Evolutionary conservation across 129 eudicot genomes (phyloP).

Genomic region (Scalesia atractyloides): DNA sequence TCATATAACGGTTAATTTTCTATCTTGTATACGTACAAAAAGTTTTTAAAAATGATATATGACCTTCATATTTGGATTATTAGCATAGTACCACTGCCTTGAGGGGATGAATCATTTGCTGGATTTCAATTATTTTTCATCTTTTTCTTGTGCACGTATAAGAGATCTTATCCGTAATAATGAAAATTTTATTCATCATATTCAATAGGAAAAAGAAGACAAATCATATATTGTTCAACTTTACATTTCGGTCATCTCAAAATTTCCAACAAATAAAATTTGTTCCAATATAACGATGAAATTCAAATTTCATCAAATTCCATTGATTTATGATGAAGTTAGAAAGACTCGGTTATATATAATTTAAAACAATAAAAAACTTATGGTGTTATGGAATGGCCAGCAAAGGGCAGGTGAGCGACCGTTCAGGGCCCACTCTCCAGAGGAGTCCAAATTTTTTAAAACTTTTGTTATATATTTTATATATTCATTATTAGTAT

Average conservation of each 20-base stretch:
- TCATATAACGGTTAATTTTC: no score
- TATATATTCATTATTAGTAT: no score
- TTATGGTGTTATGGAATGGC: no score
- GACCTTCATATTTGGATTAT: conserved; percentile 33
- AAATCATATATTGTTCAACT: not conserved
- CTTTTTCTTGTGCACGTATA: conserved; percentile 11
- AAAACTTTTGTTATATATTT: no score
- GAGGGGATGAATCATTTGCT: conserved; percentile 44
- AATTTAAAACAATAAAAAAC: no score
- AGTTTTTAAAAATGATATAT: not conserved
- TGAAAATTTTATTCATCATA: not conserved
- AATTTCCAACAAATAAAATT: not conserved
- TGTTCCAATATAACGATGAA: not conserved
- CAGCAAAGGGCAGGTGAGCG: no score
- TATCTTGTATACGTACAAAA: not conserved
- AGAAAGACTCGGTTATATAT: no score
- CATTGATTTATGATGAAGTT: no score
- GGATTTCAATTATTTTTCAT: conserved; percentile 26
- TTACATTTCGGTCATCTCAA: not conserved
- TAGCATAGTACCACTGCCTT: conserved; percentile 16
- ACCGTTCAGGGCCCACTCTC: no score
- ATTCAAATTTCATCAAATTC: not conserved
- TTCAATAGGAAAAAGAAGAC: not conserved
- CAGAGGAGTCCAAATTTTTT: no score
- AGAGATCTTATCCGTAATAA: conserved; percentile 31